A percentile compares a stretch with the other conserved stretches of the same genome.
These are phyloP conservation scores for Leishmania aethiopica DNA, from an alignment of 208 protist species.

Conservation along the genomic window DNA sequence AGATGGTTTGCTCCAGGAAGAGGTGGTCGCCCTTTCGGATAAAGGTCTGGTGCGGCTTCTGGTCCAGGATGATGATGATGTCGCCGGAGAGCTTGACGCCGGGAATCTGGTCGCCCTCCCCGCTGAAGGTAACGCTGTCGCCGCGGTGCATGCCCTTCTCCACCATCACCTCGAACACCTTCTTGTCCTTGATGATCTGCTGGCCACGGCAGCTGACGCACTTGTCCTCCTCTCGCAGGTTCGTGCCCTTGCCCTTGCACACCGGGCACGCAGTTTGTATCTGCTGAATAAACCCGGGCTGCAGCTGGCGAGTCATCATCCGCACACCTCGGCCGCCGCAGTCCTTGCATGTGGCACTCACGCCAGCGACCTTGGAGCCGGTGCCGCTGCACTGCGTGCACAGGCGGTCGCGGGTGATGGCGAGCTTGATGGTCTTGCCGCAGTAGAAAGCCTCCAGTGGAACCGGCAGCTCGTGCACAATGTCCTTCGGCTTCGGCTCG, in stretches of 20 bases:
- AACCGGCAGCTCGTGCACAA: slow-evolving; percentile 94
- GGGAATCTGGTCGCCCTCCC: slow-evolving; percentile 97
- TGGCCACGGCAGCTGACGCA: slow-evolving; percentile 95
- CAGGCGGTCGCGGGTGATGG: slow-evolving; percentile 91
- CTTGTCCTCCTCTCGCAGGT: slow-evolving; percentile 93
- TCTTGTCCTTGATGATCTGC: slow-evolving; percentile 96
- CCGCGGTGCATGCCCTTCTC: slow-evolving; percentile 97
- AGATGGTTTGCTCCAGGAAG: slow-evolving; percentile 90
- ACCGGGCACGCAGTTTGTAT: slow-evolving; percentile 93
- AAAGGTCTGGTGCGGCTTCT: slow-evolving; percentile 96
- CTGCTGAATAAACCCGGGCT: slow-evolving; percentile 97
- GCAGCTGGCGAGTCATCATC: slow-evolving; percentile 93
- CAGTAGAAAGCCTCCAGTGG: slow-evolving; percentile 98
- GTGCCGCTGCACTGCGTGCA: slow-evolving; percentile 87
- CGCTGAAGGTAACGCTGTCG: slow-evolving; percentile 96
- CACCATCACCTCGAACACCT: slow-evolving; percentile 97
- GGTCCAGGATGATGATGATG: slow-evolving; percentile 97
- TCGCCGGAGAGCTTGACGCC: slow-evolving; percentile 94
- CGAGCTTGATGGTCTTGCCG: slow-evolving; percentile 96
- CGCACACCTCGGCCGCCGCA: slow-evolving; percentile 95
- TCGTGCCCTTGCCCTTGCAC: slow-evolving; percentile 94
- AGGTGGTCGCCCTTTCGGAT: slow-evolving; percentile 96
- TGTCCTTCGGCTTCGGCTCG: slow-evolving; percentile 95
- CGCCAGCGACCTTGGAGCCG: slow-evolving; percentile 79
- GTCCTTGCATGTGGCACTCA: slow-evolving; percentile 86